Base-by-base conservation (phyloP, 2,329 filamentous ascomycete genomes). In the Trichoderma semiorbis region DNA sequence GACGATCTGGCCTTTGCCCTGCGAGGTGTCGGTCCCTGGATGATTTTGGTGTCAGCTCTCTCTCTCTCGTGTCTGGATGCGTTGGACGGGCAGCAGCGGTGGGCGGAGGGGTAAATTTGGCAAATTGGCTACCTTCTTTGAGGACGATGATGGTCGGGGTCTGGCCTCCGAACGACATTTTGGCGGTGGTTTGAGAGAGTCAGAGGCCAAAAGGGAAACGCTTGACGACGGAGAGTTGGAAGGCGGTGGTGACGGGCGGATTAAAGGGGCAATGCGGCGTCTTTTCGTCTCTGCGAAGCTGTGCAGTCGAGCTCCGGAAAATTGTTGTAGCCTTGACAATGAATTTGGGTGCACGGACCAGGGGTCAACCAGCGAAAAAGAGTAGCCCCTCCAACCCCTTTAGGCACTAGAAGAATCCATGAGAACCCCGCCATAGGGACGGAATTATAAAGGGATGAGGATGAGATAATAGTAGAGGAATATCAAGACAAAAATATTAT, bases 61-160 rank as follows among this genome's bases (percentile, higher is more conserved):
- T n/a, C n/a, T n/a, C n/a, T n/a, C 5, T 55, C 58, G 53, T 47
- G 39, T 58, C 71, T 16, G 55, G 47, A 43, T 55, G 63, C 16
- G 55, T 58, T 28, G 21, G 62, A 30, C 30, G n/a, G 74, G 36
- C 16, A 39, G 77, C 74, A 77, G 76, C 72, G 75, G 71, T 73
- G 76, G 74, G 75, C 74, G 76, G 82, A 80, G 83, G 82, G 80
- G 81, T 80, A 80, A 78, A 82, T 14, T 47, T 50, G 43, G 43
- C n/a, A 78, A 81, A 53, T 24, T 87, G 91, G 82, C 81, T 76
- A 97, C 95, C 95, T 88, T 98, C 95, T 87, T 96, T 97, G 81
- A 98, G 90, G 86, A 98, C 95, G 84, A 98, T 94, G 83, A 98
- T 98, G 78, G 95, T 98, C 83, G 95, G 95, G 81, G 95, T 96